Conservation (phyloP, 2,329 filamentous ascomycete genomes). For the Bipolaris cookei region DNA sequence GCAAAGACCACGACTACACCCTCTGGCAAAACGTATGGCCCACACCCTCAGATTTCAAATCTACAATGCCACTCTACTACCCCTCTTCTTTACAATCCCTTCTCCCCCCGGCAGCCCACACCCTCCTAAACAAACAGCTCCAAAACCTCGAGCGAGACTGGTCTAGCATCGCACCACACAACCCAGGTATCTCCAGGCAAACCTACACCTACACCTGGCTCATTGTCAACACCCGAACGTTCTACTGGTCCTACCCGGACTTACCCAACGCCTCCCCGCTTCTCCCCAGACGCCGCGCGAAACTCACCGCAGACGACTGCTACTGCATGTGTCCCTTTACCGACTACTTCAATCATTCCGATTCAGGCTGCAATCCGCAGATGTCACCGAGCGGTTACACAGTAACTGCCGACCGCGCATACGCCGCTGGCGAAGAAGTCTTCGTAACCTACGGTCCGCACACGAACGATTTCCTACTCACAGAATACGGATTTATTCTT, state of each 20-base stretch:
- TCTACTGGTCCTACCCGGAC: slow-evolving; percentile 60
- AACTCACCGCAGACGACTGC: slow-evolving; percentile 60
- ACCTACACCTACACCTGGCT: slow-evolving; percentile 64
- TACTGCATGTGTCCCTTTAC: slow-evolving; percentile 75
- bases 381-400: slow-evolving; percentile 61
- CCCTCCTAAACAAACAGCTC: slow-evolving; percentile 63
- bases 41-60: slow-evolving; percentile 63
- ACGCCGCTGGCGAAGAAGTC: slow-evolving; percentile 67
- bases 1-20: slow-evolving; percentile 53
- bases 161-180: slow-evolving; percentile 53
- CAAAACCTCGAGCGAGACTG: slow-evolving; percentile 61
- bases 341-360: slow-evolving; percentile 71
- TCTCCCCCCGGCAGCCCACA: slow-evolving; percentile 47
- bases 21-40: slow-evolving; percentile 74
- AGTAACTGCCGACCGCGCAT: slow-evolving; percentile 59
- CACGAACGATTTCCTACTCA: slow-evolving; percentile 73
- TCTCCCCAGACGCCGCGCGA: slow-evolving; percentile 51
- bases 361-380: slow-evolving; percentile 58
- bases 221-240: slow-evolving; percentile 65
- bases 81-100: slow-evolving; percentile 48
- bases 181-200: slow-evolving; percentile 51
- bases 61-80: slow-evolving; percentile 65
- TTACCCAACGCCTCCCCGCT: slow-evolving; percentile 49
- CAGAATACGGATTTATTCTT: slow-evolving; percentile 65
- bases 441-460: slow-evolving; percentile 74